phyloP scores from a whole-genome alignment of 306 rosid species.

The Abrus pulchellus region DNA sequence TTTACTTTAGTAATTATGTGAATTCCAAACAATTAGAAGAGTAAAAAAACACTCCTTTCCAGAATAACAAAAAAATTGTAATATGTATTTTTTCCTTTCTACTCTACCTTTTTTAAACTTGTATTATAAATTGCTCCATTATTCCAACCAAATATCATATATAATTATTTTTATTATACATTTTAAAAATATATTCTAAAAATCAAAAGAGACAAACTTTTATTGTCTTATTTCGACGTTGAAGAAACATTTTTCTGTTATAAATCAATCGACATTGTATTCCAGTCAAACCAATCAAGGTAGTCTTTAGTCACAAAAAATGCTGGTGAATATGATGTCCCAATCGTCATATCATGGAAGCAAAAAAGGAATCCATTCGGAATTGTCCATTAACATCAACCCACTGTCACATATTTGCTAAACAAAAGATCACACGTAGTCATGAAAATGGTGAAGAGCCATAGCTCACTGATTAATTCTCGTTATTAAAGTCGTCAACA shows the following conservation, averaged over 20 bases:
- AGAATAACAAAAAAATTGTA: not conserved
- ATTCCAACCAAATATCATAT: too few relatives aligned
- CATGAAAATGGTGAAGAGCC: not conserved
- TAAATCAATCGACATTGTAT: too few relatives aligned
- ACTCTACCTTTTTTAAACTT: not conserved
- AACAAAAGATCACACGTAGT: not conserved
- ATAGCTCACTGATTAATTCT: not conserved
- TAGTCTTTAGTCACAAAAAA: not conserved
- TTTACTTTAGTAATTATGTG: not conserved
- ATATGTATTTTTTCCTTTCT: not conserved
- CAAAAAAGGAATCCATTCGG: slow-evolving; percentile 1
- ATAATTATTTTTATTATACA: too few relatives aligned
- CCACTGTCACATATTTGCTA: not conserved
- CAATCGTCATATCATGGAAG: not conserved
- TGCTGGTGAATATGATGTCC: slow-evolving; percentile 6
- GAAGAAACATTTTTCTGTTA: too few relatives aligned
- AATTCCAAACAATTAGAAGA: not conserved
- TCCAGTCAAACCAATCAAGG: slow-evolving; percentile 13
- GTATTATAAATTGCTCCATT: not conserved
- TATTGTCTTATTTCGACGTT: too few relatives aligned
- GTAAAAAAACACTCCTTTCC: not conserved
- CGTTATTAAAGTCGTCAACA: too few relatives aligned
- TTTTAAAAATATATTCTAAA: too few relatives aligned
- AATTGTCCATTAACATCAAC: slow-evolving; percentile 20
- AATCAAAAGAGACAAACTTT: too few relatives aligned